A percentile compares a stretch with the other conserved stretches of the same genome.
These are phyloP conservation scores for Fusarium subglutinans DNA, from an alignment of 2,329 filamentous ascomycete species.

Conservation along the genomic window DNA sequence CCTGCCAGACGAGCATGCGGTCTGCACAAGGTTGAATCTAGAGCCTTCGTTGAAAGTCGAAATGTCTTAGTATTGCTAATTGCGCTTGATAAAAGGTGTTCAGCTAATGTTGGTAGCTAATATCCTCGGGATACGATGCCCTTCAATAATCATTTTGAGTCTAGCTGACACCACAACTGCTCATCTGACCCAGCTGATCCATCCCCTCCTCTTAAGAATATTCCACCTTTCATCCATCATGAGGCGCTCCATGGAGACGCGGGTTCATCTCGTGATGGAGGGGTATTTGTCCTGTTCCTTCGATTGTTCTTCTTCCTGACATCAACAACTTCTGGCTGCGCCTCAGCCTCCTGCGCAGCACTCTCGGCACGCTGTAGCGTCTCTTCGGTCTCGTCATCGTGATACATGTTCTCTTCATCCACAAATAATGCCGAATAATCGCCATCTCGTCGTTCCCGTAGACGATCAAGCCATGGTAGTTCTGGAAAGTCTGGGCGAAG, in stretches of 20 bases:
- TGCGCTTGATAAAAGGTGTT: background rate
- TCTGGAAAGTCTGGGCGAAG: slow-evolving; percentile 51
- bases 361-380: background rate
- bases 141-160: background rate
- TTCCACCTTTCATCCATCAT: background rate
- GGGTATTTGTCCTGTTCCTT: slow-evolving; percentile 37
- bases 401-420: slow-evolving; percentile 41
- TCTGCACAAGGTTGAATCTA: background rate
- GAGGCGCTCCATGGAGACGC: slow-evolving; percentile 25
- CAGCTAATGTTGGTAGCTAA: background rate
- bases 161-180: background rate
- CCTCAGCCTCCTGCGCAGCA: slow-evolving; percentile 9
- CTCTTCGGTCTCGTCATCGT: slow-evolving; percentile 40
- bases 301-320: slow-evolving; percentile 36
- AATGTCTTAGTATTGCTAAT: background rate
- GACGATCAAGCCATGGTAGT: slow-evolving; percentile 47
- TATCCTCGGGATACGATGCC: background rate
- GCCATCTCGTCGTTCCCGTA: slow-evolving; percentile 26
- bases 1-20: background rate
- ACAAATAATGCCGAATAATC: slow-evolving; percentile 36
- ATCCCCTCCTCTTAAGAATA: background rate
- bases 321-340: slow-evolving; percentile 36
- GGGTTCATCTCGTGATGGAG: slow-evolving; percentile 33
- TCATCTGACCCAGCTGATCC: background rate
- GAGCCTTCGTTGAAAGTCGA: background rate